Evolutionary conservation across 352 stramenopile genomes (phyloP), one percentile per base, ranked within the genome.

Genomic region (Globisporangium ultimum): DNA sequence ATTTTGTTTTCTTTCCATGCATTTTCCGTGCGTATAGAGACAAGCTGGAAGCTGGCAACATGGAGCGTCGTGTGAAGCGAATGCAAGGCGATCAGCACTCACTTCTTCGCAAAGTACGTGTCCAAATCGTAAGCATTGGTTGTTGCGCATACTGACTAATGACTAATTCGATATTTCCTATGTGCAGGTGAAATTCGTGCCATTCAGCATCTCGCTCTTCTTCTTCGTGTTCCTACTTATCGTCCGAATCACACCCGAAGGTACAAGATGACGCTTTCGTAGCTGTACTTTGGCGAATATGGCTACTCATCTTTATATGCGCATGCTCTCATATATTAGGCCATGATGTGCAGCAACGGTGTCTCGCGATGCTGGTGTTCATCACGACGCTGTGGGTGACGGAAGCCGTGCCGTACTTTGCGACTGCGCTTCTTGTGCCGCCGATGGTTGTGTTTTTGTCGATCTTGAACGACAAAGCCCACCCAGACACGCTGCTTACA

Each of bases 341-440:
- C 28, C 71, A 91, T 54, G 79, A 91, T 38, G 78, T 86, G 48
- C 84, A 95, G 60, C 86, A 94, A 58, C 80, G 88, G 51, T 95
- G 86, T 48, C 61, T 97, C 11, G 87, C 88, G 7, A 95, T 97
- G 82, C 74, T 97, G 7, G 82, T 96, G 22, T 94, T 97, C 55
- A 78, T 96, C 38, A 95, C 89, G 53, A 85, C 75, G 32, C 72
- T 97, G 11, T 97, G 91, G 91, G 84, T 97, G 13, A 97, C 88
- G 0, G 88, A 97, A 46, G 91, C 90, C 4, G 69, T 97, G 34
- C 91, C 91, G 0, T 97, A 97, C 69, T 97, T 96, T 64, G 88
- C 89, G 8, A 97, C 91, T 2, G 89, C 91, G 32, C 63, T 97
- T 28, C 73, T 97, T 21, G 88, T 97, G 42, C 90, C 91, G 0